Conservation (phyloP, 116 monocot genomes). For the Papilionanthe hybrid region DNA sequence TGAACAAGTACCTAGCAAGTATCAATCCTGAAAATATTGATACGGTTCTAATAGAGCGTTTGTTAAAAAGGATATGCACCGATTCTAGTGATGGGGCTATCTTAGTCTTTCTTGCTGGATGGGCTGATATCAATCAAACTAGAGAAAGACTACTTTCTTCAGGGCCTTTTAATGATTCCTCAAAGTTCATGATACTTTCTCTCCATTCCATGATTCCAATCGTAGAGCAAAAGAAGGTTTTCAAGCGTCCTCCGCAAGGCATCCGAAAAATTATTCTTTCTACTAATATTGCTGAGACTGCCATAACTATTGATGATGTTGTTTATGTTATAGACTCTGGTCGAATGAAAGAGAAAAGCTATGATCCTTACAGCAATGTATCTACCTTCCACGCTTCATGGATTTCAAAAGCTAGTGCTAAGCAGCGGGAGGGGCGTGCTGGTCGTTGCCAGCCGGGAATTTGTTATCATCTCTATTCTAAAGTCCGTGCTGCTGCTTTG, state of each 20-base stretch:
- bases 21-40: conserved; percentile 86
- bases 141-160: conserved; percentile 59
- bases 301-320: conserved; percentile 96
- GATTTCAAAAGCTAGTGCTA: conserved; percentile 97
- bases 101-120: conserved; percentile 91
- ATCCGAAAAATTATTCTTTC: conserved; percentile 91
- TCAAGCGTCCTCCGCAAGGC: conserved; percentile 53
- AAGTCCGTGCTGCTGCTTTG: conserved; percentile 53
- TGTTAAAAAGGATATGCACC: conserved; percentile 65
- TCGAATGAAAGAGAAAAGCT: conserved; percentile 97
- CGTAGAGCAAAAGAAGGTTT: conserved; percentile 92
- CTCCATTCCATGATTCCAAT: conserved; percentile 96
- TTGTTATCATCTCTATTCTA: conserved; percentile 95
- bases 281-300: conserved; percentile 97
- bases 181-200: conserved; percentile 59
- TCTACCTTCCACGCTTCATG: conserved; percentile 93
- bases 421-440: conserved; percentile 90
- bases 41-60: conserved; percentile 51
- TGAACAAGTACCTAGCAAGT: conserved; percentile 67
- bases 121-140: conserved; percentile 94
- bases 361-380: conserved; percentile 97
- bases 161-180: conserved; percentile 50
- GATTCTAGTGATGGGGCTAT: conserved; percentile 92
- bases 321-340: conserved; percentile 96
- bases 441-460: conserved; percentile 97